These are phyloP conservation scores for Aulographum hederae DNA, from an alignment of 2,329 filamentous ascomycete genomes.

Conservation along the genomic window DNA sequence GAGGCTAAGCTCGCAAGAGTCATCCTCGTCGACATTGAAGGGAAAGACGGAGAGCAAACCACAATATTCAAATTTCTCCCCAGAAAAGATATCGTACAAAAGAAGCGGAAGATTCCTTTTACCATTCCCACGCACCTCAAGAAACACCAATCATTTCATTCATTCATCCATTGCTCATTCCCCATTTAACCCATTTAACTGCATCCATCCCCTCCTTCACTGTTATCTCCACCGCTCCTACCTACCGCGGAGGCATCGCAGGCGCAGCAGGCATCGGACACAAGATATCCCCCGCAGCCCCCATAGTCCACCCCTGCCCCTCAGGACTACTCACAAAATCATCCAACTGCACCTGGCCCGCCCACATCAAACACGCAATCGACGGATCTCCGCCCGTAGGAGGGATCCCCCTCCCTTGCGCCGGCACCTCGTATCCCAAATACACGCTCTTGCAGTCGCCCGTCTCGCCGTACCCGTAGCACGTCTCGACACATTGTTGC, in stretches of 20 bases:
- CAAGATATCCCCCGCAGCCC: conserved; percentile 14
- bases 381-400: conserved; percentile 13
- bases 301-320: conserved; percentile 13
- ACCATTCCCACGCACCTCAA: too few species aligned
- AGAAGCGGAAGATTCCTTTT: too few species aligned
- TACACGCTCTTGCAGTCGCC: conserved; percentile 17
- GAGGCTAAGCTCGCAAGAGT: too few species aligned
- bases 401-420: too few species aligned
- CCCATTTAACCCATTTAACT: too few species aligned
- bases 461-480: conserved; percentile 19
- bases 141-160: too few species aligned
- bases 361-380: conserved; percentile 20
- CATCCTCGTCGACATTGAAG: too few species aligned
- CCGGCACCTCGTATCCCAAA: conserved; percentile 18
- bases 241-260: neutral
- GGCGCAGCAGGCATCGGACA: conserved; percentile 9
- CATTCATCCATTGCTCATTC: too few species aligned
- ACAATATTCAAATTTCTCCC: too few species aligned
- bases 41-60: too few species aligned
- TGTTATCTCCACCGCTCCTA: neutral
- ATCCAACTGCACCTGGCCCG: conserved; percentile 8
- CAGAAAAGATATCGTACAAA: too few species aligned
- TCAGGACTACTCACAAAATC: conserved; percentile 14
- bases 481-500: conserved; percentile 7
- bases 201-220: too few species aligned